Conservation (phyloP, 805 yeast species). For the Metschnikowia aberdeeniae region DNA sequence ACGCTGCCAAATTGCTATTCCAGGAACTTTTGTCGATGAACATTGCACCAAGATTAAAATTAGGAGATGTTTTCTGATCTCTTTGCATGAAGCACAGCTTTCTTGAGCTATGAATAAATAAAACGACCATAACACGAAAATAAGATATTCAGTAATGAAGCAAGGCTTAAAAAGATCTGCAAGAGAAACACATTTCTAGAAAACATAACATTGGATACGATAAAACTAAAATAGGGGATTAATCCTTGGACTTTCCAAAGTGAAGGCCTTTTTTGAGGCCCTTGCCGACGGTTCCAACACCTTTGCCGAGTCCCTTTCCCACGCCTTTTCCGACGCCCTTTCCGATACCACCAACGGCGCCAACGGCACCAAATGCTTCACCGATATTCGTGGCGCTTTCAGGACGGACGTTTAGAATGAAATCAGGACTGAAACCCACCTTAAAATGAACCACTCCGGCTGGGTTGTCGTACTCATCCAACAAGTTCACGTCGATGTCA, state of each 20-base stretch:
- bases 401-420: conserved; percentile 47
- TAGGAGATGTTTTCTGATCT: conserved; percentile 74
- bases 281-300: conserved; percentile 36
- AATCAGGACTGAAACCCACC: conserved; percentile 66
- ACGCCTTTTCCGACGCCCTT: conserved; percentile 20
- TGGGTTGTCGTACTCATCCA: conserved; percentile 40
- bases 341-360: conserved; percentile 19
- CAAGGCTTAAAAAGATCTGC: too few relatives aligned
- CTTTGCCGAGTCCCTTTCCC: conserved; percentile 23
- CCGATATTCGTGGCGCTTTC: conserved; percentile 31
- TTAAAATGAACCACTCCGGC: conserved; percentile 65
- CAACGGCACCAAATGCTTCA: conserved; percentile 43
- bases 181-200: not conserved
- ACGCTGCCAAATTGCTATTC: conserved; percentile 96
- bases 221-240: not conserved
- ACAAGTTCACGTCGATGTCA: conserved; percentile 45
- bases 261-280: conserved; percentile 35
- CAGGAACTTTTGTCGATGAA: conserved; percentile 98
- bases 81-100: conserved; percentile 2
- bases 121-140: not conserved
- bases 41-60: conserved; percentile 89
- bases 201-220: not conserved
- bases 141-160: too few relatives aligned
- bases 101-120: not conserved
- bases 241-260: conserved; percentile 23